Conservation (phyloP, 768 basidiomycete species). For the Boletus eberwhitei region DNA sequence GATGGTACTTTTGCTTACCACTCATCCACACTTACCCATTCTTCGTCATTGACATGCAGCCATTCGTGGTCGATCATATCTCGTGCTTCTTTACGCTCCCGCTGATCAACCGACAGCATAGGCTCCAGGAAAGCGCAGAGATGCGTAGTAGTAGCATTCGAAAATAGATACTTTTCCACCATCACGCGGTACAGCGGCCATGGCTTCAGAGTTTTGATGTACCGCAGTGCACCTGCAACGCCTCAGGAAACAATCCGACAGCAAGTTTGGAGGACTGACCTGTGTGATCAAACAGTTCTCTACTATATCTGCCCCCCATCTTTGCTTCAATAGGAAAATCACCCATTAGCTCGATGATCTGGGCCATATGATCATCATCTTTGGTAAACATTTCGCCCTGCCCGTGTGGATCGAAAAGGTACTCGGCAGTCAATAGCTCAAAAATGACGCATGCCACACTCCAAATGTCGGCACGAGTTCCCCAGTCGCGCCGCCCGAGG, state of each 20-base stretch:
- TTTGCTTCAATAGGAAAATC: slow-evolving; percentile 71
- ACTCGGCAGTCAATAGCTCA: slow-evolving; percentile 88
- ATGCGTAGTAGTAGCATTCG: slow-evolving; percentile 50
- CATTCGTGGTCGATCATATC: slow-evolving; percentile 76
- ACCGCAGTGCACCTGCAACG: slow-evolving; percentile 58
- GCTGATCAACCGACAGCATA: slow-evolving; percentile 72
- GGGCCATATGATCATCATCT: slow-evolving; percentile 95
- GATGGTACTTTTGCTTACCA: slow-evolving; percentile 25
- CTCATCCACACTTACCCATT: slow-evolving; percentile 24
- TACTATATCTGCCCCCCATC: slow-evolving; percentile 80
- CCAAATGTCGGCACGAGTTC: slow-evolving; percentile 84
- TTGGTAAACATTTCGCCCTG: slow-evolving; percentile 81
- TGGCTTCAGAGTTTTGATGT: slow-evolving; percentile 70
- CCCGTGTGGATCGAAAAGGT: slow-evolving; percentile 85
- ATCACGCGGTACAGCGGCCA: slow-evolving; percentile 85
- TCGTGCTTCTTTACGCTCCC: slow-evolving; percentile 63
- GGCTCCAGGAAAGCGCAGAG: slow-evolving; percentile 70
- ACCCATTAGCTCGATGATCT: slow-evolving; percentile 88
- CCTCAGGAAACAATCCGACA: slow-evolving; percentile 3
- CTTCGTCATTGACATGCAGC: slow-evolving; percentile 46
- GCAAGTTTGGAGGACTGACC: slow-evolving; percentile 39
- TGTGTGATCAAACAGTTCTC: slow-evolving; percentile 77
- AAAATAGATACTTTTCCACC: slow-evolving; percentile 83
- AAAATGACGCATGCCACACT: slow-evolving; percentile 89
- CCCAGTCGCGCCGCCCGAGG: slow-evolving; percentile 84